Base-by-base conservation (phyloP, 352 stramenopile genomes). In the Phytophthora hibernalis region DNA sequence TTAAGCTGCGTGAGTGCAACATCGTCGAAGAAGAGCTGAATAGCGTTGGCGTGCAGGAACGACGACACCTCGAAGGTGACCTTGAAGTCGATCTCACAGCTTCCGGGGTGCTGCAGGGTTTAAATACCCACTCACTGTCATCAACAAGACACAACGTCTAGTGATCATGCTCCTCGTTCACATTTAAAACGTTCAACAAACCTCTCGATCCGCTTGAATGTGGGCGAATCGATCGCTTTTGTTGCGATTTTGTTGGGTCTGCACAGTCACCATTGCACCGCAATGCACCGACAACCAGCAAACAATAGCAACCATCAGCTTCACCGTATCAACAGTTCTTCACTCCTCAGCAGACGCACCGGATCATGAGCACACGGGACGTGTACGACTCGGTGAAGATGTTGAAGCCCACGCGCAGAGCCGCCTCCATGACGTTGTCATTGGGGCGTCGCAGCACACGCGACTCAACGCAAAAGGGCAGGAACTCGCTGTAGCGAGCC, bases 191-290 rank as follows among this genome's bases (percentile, higher is more conserved):
- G 18, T 16, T 18, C 24, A 24, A 53, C 65, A 1, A 50, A 95
- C 86, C 84, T 95, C 40, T 95, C 87, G 62, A 95, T 93, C 48
- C 83, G 83, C 70, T 95, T 95, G 62, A 95, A 95, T 28, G 85
- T 95, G 10, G 87, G 87, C 24, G 87, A 95, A 42, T 95, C 82
- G 38, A 95, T 91, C 15, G 87, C 82, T 54, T 89, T 91, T 56
- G 82, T 82, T 43, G 76, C 76, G 54, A 95, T 84, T 50, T 91
- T 92, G 51, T 87, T 74, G 6, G 87, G 87, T 54, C 79, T 90
- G 53, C 12, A 63, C 21, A 44, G n/a, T 44, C n/a, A 3, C 12
- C 15, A 44, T 20, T 21, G 18, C 15, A 21, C 18, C 1, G 11
- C 18, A 20, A 30, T n/a, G 20, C 21, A 37, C 35, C 9, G 54